Conservation (phyloP, 2,329 filamentous ascomycete species). For the Domatiomyces globalis region DNA sequence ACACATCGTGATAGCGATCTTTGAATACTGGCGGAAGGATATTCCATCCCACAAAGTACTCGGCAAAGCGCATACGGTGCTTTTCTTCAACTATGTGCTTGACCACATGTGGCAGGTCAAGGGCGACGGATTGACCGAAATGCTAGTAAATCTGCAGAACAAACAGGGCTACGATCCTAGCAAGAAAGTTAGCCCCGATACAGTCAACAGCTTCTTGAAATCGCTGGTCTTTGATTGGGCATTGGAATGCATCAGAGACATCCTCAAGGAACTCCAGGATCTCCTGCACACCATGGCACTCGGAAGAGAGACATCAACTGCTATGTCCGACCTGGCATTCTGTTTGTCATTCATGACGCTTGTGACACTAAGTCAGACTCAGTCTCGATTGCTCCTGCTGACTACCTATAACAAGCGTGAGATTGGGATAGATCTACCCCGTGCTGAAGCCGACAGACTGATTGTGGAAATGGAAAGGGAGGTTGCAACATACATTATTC, state of each 20-base stretch:
- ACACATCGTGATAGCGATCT: constrained; percentile 10
- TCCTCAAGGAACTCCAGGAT: constrained; percentile 10
- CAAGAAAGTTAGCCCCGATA: constrained; percentile 8
- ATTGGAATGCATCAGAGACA: constrained; percentile 3
- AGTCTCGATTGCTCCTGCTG: constrained; percentile 6
- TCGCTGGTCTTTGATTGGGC: constrained; percentile 6
- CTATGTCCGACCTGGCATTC: constrained; percentile 7
- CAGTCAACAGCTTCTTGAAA: constrained; percentile 14
- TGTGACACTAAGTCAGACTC: constrained; percentile 9
- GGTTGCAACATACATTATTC: constrained; percentile 8
- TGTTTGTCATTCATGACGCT: constrained; percentile 11
- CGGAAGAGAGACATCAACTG: constrained; percentile 3
- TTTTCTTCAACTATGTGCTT: constrained; percentile 13
- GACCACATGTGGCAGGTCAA: constrained; percentile 7
- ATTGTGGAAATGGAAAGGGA: constrained; percentile 11
- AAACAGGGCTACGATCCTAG: not conserved
- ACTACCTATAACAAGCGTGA: constrained; percentile 2
- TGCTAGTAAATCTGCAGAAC: constrained; percentile 4
- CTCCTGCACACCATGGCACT: constrained; percentile 12
- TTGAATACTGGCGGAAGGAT: constrained; percentile 1
- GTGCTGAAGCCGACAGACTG: constrained; percentile 2
- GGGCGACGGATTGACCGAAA: constrained; percentile 1
- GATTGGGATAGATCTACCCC: constrained; percentile 1
- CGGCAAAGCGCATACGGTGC: constrained; percentile 6
- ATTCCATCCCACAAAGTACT: constrained; percentile 9